phyloP scores from a whole-genome alignment of 2,329 filamentous ascomycete species.

The Curvularia spicifera region DNA sequence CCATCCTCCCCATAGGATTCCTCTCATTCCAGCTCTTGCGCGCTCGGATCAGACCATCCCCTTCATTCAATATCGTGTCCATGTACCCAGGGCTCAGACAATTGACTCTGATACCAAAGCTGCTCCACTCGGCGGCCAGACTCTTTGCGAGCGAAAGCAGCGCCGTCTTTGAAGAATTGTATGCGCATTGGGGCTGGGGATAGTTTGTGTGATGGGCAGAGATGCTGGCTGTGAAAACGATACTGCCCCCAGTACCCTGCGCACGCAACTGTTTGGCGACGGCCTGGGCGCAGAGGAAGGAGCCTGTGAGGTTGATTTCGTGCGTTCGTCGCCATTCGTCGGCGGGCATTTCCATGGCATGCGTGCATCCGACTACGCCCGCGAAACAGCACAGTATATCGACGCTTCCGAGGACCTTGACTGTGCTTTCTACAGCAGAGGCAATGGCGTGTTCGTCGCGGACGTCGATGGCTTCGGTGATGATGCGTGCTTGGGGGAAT shows the following conservation, averaged over 20 bases:
- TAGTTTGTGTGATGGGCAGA: constrained; percentile 73
- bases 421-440: constrained; percentile 46
- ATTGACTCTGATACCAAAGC: constrained; percentile 74
- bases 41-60: constrained; percentile 62
- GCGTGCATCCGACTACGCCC: constrained; percentile 69
- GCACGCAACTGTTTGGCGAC: constrained; percentile 53
- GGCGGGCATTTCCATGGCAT: constrained; percentile 65
- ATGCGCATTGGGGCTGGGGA: constrained; percentile 73
- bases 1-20: constrained; percentile 71
- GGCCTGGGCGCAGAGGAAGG: constrained; percentile 74
- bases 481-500: constrained; percentile 63
- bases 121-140: constrained; percentile 75
- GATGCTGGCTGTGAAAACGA: constrained; percentile 71
- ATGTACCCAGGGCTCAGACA: constrained; percentile 76
- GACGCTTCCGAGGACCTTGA: constrained; percentile 57
- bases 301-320: constrained; percentile 75
- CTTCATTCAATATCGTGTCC: constrained; percentile 76
- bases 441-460: constrained; percentile 60
- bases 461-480: constrained; percentile 63
- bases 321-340: constrained; percentile 68
- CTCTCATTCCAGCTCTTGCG: constrained; percentile 63
- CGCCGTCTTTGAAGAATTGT: constrained; percentile 75
- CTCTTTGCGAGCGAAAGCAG: constrained; percentile 68
- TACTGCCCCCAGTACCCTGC: constrained; percentile 62
- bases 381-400: constrained; percentile 69